Evolutionary conservation across 495 filamentous ascomycete genomes (phyloP).

Genomic region (Tirmania nivea): DNA sequence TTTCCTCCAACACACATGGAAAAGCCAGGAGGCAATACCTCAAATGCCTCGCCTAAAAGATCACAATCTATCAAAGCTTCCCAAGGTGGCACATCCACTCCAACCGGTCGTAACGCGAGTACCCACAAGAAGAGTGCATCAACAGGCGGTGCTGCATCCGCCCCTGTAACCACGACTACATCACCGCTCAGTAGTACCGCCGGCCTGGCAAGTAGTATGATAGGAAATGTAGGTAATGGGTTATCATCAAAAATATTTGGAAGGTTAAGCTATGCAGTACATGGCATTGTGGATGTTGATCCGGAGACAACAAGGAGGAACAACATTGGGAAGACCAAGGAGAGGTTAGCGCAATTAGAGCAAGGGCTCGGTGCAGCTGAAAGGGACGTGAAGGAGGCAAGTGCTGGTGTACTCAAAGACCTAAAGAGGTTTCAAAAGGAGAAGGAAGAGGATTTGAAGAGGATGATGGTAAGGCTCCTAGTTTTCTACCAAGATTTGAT

Average conservation of each 20-base stretch:
- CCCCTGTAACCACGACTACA: background rate
- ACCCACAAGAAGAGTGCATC: background rate
- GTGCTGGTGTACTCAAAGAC: constrained; percentile 63
- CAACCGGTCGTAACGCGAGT: background rate
- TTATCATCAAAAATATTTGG: constrained; percentile 57
- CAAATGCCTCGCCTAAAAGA: constrained; percentile 35
- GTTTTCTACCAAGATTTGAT: background rate
- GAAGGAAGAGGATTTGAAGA: constrained; percentile 81
- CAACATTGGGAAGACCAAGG: constrained; percentile 82
- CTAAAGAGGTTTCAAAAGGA: constrained; percentile 78
- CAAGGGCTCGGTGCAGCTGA: constrained; percentile 69
- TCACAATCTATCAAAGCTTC: constrained; percentile 13
- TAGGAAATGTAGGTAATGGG: constrained; percentile 8
- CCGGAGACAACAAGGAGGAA: constrained; percentile 81
- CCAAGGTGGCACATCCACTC: background rate
- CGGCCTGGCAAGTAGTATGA: background rate
- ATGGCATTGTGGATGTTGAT: constrained; percentile 88
- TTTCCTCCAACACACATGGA: constrained; percentile 81
- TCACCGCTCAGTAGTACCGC: background rate
- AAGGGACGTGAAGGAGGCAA: constrained; percentile 80
- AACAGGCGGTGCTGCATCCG: background rate
- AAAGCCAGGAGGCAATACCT: constrained; percentile 24
- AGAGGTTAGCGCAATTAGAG: constrained; percentile 51
- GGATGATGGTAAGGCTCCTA: constrained; percentile 63
- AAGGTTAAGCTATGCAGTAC: constrained; percentile 76